phyloP scores from a whole-genome alignment of 345 rosid species.

The Eucalyptus cloeziana region DNA sequence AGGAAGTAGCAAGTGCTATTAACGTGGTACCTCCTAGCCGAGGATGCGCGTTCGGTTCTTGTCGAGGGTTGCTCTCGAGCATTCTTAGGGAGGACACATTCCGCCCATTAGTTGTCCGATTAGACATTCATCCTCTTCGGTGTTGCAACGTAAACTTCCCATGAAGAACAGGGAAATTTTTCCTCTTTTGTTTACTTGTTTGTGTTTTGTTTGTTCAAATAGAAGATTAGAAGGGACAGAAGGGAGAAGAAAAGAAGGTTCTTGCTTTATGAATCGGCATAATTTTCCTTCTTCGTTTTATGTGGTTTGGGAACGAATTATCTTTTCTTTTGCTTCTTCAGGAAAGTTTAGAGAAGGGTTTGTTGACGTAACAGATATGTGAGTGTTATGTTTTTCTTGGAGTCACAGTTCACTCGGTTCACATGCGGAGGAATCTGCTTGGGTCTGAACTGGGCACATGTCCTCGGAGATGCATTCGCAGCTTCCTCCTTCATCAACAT shows the following conservation, averaged over 20 bases:
- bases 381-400: not conserved
- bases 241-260: not conserved
- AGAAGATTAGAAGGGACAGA: not conserved
- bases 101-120: not conserved
- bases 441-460: constrained; percentile 76
- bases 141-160: not conserved
- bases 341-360: not conserved
- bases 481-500: constrained; percentile 41
- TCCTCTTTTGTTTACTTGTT: not conserved
- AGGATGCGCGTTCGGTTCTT: not conserved
- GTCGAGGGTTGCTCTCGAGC: not conserved
- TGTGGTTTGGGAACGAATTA: not conserved
- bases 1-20: not conserved
- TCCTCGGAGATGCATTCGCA: constrained; percentile 59
- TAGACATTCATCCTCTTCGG: not conserved
- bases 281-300: not conserved
- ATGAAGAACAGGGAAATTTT: too few relatives aligned
- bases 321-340: not conserved
- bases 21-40: not conserved
- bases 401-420: constrained; percentile 56
- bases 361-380: not conserved
- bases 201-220: not conserved
- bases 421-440: constrained; percentile 53
- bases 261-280: not conserved
- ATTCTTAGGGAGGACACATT: not conserved